Evolutionary conservation across 2,329 filamentous ascomycete genomes (phyloP).

Genomic region (Trichoderma lentiforme): DNA sequence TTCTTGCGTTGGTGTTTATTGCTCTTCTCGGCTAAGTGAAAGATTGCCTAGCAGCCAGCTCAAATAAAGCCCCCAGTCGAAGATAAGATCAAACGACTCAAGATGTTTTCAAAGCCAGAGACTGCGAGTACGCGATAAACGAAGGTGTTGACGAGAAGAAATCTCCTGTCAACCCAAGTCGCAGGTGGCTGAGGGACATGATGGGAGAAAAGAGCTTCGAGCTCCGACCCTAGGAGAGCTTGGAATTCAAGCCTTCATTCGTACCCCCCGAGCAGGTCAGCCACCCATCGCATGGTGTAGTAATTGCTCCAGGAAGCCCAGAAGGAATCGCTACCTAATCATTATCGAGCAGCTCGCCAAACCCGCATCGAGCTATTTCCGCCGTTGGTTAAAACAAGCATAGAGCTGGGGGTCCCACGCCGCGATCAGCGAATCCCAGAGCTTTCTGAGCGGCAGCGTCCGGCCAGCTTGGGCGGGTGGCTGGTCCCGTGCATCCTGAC

Average conservation of each 20-base stretch:
- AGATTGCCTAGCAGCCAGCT: neutral
- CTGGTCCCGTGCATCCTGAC: constrained; percentile 3
- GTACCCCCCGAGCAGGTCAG: neutral
- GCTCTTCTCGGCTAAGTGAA: neutral
- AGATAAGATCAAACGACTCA: neutral
- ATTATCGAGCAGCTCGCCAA: neutral
- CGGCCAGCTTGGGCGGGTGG: constrained; percentile 8
- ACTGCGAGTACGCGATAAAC: neutral
- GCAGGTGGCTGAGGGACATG: neutral
- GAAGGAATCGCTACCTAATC: neutral
- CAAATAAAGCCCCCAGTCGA: neutral
- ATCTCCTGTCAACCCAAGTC: neutral
- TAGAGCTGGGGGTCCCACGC: neutral
- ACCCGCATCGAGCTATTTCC: neutral
- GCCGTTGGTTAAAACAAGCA: neutral
- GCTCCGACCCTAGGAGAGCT: neutral
- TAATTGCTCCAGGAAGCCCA: neutral
- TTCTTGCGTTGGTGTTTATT: neutral
- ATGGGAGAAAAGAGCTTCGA: neutral
- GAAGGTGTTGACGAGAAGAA: neutral
- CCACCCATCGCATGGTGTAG: constrained; percentile 15
- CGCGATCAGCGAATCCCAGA: neutral
- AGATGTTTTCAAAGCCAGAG: neutral
- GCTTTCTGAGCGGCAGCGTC: constrained; percentile 8
- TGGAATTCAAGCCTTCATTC: neutral